Evolutionary conservation across 257 asterid genomes (phyloP).

Genomic region (Solanum tarapatanum): DNA sequence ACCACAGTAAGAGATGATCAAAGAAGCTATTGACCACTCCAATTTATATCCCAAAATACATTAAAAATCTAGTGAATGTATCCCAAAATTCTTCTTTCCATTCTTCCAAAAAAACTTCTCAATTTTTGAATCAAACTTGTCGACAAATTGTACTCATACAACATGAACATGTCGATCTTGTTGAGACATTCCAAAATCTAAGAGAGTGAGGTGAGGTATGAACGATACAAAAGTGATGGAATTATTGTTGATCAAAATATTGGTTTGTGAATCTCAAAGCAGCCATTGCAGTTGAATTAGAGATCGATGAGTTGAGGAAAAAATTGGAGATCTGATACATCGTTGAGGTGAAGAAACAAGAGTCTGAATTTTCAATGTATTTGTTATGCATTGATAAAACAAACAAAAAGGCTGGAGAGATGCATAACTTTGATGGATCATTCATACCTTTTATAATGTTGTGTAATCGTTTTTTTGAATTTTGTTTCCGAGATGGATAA

Average conservation of each 20-base stretch:
- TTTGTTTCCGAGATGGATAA: background rate
- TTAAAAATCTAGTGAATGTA: too few species aligned
- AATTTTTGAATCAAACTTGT: too few species aligned
- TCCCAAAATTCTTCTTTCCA: too few species aligned
- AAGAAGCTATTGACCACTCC: too few species aligned
- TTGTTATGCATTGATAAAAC: background rate
- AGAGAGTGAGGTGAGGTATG: background rate
- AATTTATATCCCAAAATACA: too few species aligned
- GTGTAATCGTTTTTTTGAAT: background rate
- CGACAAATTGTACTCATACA: too few species aligned
- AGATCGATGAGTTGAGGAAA: background rate
- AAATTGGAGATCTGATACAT: too few species aligned
- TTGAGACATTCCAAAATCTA: background rate
- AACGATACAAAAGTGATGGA: background rate
- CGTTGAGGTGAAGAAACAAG: background rate
- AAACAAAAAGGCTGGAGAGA: background rate
- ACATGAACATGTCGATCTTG: background rate
- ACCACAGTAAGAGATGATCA: too few species aligned
- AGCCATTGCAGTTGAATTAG: background rate
- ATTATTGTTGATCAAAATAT: background rate
- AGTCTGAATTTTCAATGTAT: background rate
- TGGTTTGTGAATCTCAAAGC: background rate
- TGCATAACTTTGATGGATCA: background rate
- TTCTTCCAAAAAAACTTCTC: too few species aligned
- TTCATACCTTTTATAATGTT: background rate